phyloP scores from a whole-genome alignment of 2,329 filamentous ascomycete genomes.

The Purpureocillium lavendulum region DNA sequence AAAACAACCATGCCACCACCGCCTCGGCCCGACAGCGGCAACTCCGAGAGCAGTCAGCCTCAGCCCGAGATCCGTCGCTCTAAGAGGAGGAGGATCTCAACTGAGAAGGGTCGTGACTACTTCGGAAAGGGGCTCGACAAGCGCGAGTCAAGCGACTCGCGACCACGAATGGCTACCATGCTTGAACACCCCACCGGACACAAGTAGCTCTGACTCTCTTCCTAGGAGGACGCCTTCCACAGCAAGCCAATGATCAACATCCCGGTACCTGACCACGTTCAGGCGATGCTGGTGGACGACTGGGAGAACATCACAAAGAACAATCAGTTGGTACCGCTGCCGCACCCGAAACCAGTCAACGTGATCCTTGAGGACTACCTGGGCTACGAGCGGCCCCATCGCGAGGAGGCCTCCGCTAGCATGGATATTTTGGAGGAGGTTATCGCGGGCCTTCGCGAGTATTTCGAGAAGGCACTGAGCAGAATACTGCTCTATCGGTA shows the following conservation, averaged over 20 bases:
- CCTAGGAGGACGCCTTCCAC: conserved; percentile 81
- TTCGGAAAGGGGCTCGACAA: no score
- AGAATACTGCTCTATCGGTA: conserved; percentile 79
- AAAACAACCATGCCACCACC: no score
- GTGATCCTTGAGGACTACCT: conserved; percentile 77
- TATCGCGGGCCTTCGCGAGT: conserved; percentile 76
- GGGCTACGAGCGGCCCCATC: conserved; percentile 58
- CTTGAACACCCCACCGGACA: neutral
- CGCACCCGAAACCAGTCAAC: conserved; percentile 65
- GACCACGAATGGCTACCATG: no score
- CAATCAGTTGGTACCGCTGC: conserved; percentile 78
- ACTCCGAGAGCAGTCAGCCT: no score
- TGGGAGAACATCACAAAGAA: conserved; percentile 99
- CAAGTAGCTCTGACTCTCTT: conserved; percentile 9
- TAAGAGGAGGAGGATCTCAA: no score
- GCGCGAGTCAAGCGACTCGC: neutral
- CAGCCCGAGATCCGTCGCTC: no score
- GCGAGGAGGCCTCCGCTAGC: conserved; percentile 58
- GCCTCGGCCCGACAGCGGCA: no score
- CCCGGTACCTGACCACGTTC: conserved; percentile 78
- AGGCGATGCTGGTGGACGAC: conserved; percentile 90
- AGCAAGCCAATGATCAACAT: conserved; percentile 79
- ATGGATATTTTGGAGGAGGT: conserved; percentile 86
- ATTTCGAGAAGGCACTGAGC: conserved; percentile 86
- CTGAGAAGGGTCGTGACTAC: no score